Base-by-base conservation (phyloP, 768 basidiomycete species). In the Naganishia randhawae region DNA sequence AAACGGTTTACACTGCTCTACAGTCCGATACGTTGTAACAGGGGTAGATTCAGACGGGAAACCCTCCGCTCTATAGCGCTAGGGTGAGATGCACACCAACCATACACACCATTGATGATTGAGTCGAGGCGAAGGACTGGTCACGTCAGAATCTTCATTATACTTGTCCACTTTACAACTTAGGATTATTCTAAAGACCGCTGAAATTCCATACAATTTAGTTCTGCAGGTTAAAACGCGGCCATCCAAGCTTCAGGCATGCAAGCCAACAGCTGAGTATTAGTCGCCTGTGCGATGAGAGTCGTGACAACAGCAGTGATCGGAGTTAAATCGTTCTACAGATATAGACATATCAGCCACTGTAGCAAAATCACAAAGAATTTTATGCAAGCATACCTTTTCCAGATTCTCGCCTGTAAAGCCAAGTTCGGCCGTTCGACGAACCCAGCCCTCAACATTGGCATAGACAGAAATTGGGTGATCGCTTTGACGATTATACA, bases 231-330 rank as follows among this genome's bases (percentile, higher is more conserved):
- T n/a, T n/a, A n/a, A n/a, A n/a, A n/a, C n/a, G n/a, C n/a, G n/a
- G n/a, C n/a, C 72, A 88, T 85, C 75, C 88, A 93, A 31, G 86
- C 83, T 76, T 95, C 92, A 33, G 87, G 85, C 88, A 92, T 91
- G 77, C 88, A 89, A 68, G 88, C 87, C 9, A 98, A 84, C 69
- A 89, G 87, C 31, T 89, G 81, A 1, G 92, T 91, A 75, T 93
- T 91, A 4, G 92, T 91, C 17, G 95, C 92, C 41, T 85, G 85
- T 0, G 89, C 88, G 68, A 98, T 88, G 22, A 96, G 83, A 74
- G 86, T 89, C 50, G 89, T 81, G 39, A 79, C 78, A 13, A 80
- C 82, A n/a, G 89, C 86, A 0, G 89, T 87, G 32, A 81, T 83
- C 55, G 81, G 80, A 54, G 77, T 73, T 79, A 66, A 32, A 45